Evolutionary conservation across 495 filamentous ascomycete species (phyloP), one percentile per base, ranked within the genome.

Genomic region (Aspergillus coremiiformis): DNA sequence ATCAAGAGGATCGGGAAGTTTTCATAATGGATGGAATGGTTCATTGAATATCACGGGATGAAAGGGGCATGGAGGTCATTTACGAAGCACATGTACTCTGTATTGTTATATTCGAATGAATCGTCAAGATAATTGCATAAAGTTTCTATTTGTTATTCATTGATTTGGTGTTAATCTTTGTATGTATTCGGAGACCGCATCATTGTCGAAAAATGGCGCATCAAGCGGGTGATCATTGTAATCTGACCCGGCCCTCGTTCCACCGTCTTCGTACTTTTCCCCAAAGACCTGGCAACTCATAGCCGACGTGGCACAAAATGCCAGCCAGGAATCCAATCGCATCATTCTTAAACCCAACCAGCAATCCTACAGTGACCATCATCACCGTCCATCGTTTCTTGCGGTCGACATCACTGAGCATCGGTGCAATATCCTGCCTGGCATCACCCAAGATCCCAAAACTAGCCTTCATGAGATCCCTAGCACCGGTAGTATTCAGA

Each of bases 321-420:
- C 92, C 92, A 0, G 84, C 89, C 19, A 85, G 51, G 60, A 97
- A 96, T 0, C 92, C 92, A 15, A 94, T 76, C 14, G 83, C 89
- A 66, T 91, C 89, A 63, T 95, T 96, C 66, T 78, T 84, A 54
- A 94, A 95, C n/a, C 88, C 89, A 17, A 97, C 65, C 53, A 90
- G 73, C 15, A 83, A 75, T 1, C 85, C 90, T 22, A 87, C 81
- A 35, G 92, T 96, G 47, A 90, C 81, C 57, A 93, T 77, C 90
- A 96, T 94, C 0, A 94, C 82, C 26, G 80, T 84, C 84, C 88
- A 95, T 24, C 89, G 73, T 57, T 85, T 80, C 44, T 74, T 75
- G 27, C 82, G 75, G 60, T 88, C 84, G 49, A 76, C 72, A 29
- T 84, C 84, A 9, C 74, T 79, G 21, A 80, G 61, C 20, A 71